Base-by-base conservation (phyloP, 768 basidiomycete genomes). In the Hericium erinaceus region DNA sequence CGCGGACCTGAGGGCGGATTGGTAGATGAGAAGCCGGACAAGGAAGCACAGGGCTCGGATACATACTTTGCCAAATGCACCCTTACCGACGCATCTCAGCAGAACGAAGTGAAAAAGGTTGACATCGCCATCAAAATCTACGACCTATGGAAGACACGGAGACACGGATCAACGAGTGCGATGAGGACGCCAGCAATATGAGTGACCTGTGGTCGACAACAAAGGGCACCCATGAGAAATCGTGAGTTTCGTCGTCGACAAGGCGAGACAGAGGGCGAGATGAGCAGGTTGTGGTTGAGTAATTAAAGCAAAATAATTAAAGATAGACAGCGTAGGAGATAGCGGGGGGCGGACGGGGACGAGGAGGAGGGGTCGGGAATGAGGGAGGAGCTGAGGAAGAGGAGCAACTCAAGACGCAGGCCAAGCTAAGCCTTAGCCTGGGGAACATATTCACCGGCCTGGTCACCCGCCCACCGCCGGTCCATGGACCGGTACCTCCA, bases 71-170 rank as follows among this genome's bases (percentile, higher is more conserved):
- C 95, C 95, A 72, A 99, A 98, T 1, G 95, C 95, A 53, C 95
- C 95, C 71, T 98, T 98, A 20, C 95, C 95, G n/a, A 99, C 95
- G 63, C 92, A 95, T 65, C 95, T 79, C 18, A 98, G 73, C 41
- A 99, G 85, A 61, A 91, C 81, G 68, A 99, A 99, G 68, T 99
- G 97, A 71, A 97, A 99, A 57, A 99, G 85, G 68, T 92, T 95
- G 68, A 93, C 87, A 61, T 95, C 92, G 62, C 89, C 92, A 64
- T 95, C 92, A 68, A 94, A 95, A 77, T 95, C 93, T 72, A 95
- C 87, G 61, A 91, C 91, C 91, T 95, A 61, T 46, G 55, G 48
- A 48, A 44, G 20, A 52, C 28, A 18, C 52, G 20, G 44, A 52
- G 55, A 38, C 55, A 44, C n/a, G 49, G 38, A 33, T 24, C 48